Conservation (phyloP, 352 stramenopile species). For the Phytophthora cryptogea region DNA sequence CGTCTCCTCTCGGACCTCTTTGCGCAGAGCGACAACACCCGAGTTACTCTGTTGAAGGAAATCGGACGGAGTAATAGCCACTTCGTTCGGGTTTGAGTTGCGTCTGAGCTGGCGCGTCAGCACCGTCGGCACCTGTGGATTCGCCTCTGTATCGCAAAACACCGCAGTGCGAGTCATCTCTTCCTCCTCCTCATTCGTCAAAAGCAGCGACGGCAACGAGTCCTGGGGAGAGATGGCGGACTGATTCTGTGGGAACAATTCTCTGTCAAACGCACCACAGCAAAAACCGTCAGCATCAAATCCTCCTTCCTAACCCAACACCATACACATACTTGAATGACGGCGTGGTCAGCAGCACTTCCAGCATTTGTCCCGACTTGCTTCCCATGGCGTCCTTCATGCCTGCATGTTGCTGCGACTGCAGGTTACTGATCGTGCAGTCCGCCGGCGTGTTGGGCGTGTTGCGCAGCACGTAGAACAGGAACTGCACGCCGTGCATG, state of each 20-base stretch:
- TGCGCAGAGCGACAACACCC: constrained; percentile 68
- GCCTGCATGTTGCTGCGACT: constrained; percentile 76
- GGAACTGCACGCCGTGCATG: constrained; percentile 87
- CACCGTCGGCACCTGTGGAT: constrained; percentile 65
- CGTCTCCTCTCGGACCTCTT: constrained; percentile 57
- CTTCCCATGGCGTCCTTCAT: constrained; percentile 89
- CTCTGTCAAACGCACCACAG: constrained; percentile 28
- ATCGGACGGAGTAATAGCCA: constrained; percentile 59
- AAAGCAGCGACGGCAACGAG: constrained; percentile 48
- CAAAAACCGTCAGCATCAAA: neutral
- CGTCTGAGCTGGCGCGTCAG: constrained; percentile 56
- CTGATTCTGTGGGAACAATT: constrained; percentile 57
- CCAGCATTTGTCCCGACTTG: constrained; percentile 86
- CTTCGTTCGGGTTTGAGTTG: constrained; percentile 48
- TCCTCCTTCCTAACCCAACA: neutral
- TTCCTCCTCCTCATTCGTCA: constrained; percentile 75
- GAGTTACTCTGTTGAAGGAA: constrained; percentile 79
- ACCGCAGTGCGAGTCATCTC: constrained; percentile 73
- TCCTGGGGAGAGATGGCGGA: constrained; percentile 40
- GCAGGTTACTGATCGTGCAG: constrained; percentile 85
- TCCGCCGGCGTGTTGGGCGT: constrained; percentile 82
- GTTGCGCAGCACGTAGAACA: constrained; percentile 88
- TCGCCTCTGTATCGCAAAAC: constrained; percentile 72
- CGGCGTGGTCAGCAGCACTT: constrained; percentile 77
- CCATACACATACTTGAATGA: constrained; percentile 71